Conservation (phyloP, 129 eudicot species). For the Artemisia argyi region DNA sequence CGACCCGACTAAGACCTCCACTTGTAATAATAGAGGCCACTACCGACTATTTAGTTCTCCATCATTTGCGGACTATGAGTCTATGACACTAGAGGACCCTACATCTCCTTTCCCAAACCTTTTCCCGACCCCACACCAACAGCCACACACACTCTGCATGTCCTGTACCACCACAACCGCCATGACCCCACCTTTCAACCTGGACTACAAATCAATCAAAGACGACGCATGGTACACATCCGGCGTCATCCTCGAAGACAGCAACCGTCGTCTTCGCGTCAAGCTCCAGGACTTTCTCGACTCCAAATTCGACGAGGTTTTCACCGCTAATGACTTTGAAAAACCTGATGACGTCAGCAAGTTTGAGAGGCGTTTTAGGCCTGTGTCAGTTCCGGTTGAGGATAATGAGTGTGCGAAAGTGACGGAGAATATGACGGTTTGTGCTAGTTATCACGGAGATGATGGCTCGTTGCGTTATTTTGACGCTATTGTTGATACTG, state of each 20-base stretch:
- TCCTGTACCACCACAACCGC: too few relatives aligned
- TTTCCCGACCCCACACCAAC: too few relatives aligned
- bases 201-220: conserved; percentile 45
- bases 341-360: conserved; percentile 31
- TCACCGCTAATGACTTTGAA: conserved; percentile 32
- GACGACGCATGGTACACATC: conserved; percentile 75
- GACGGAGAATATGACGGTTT: conserved; percentile 39
- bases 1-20: too few relatives aligned
- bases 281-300: conserved; percentile 33
- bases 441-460: conserved; percentile 34
- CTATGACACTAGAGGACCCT: too few relatives aligned
- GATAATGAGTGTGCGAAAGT: conserved; percentile 52
- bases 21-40: too few relatives aligned
- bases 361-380: conserved; percentile 43
- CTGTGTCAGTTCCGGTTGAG: conserved; percentile 40
- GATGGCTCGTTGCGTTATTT: conserved; percentile 45
- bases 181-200: conserved; percentile 26
- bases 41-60: too few relatives aligned
- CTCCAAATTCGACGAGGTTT: conserved; percentile 15
- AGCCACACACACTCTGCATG: too few relatives aligned
- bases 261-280: conserved; percentile 38
- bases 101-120: too few relatives aligned
- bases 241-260: conserved; percentile 27
- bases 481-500: conserved; percentile 73
- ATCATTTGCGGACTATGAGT: too few relatives aligned